Conservation (phyloP, 2,329 filamentous ascomycete species). For the Fusarium xylarioides region DNA sequence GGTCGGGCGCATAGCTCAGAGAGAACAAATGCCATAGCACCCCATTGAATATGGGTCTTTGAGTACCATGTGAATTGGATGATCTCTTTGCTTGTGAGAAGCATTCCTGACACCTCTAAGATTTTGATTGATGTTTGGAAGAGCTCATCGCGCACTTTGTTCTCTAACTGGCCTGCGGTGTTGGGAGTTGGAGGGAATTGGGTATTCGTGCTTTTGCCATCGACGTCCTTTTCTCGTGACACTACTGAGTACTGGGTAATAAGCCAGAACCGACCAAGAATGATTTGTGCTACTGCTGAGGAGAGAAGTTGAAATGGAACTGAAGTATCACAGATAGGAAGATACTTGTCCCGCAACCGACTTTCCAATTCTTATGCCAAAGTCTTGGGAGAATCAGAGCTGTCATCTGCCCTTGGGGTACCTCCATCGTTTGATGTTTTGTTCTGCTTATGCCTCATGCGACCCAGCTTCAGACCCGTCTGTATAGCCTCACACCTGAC, state of each 20-base stretch:
- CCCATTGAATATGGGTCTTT: background rate
- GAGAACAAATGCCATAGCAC: background rate
- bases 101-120: background rate
- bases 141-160: background rate
- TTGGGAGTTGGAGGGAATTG: background rate
- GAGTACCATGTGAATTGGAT: background rate
- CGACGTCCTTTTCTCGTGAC: background rate
- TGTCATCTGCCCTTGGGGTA: background rate
- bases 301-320: background rate
- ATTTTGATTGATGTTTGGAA: background rate
- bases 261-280: background rate
- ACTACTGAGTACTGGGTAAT: background rate
- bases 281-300: background rate
- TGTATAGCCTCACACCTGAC: background rate
- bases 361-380: background rate
- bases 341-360: background rate
- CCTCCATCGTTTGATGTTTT: fast-evolving
- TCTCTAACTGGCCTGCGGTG: background rate
- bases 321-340: background rate
- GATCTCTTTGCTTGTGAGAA: background rate
- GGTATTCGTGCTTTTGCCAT: fast-evolving
- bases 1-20: background rate
- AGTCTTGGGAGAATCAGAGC: background rate
- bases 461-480: background rate
- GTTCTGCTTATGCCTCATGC: background rate